Evolutionary conservation across 1,139 yeast species (phyloP), one percentile per base, ranked within the genome.

Genomic region (Sugiyamaella novakii): DNA sequence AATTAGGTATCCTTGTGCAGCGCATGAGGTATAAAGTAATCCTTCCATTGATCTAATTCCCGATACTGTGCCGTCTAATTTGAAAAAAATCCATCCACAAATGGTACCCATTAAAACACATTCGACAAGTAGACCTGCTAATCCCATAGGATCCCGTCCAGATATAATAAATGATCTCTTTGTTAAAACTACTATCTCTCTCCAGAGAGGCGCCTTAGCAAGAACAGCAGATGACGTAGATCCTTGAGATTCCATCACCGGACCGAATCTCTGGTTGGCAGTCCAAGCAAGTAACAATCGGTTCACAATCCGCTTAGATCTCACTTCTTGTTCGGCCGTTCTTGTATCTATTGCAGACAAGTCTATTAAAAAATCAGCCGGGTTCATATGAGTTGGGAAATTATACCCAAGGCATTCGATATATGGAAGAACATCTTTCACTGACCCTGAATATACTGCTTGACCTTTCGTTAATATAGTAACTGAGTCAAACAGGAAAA

Each of bases 21-120:
- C 85, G 46, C 78, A 69, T 37, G 84, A 74, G 2, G 80, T 81
- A 66, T 87, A 87, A 5, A 87, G 64, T 1, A 81, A 69, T 1
- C 91, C 84, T 7, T 83, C 75, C 3, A 72, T 69, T 0, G 94
- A 76, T 55, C 95, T 70, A 4, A 86, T 77, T 7, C 95, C 95
- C 0, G 84, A 77, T 25, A 82, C 59, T 11, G 81, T 75, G 2
- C 77, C 76, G 17, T 74, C 79, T 0, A 92, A 88, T 56, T 78
- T 77, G 64, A 70, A 84, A 61, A 83, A 88, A 50, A 87, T 76
- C 91, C 94, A 86, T 0, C 96, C 96, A 41, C 79, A 71, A 19
- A 81, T 69, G 1, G 80, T 61, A 0, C 85, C 89, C 63, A 86
- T 71, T 2, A 83, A 54, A 0, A 77, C 54, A 0, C 84, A 74